phyloP scores from a whole-genome alignment of 345 rosid genomes.

The Eucalyptus curtisii region DNA sequence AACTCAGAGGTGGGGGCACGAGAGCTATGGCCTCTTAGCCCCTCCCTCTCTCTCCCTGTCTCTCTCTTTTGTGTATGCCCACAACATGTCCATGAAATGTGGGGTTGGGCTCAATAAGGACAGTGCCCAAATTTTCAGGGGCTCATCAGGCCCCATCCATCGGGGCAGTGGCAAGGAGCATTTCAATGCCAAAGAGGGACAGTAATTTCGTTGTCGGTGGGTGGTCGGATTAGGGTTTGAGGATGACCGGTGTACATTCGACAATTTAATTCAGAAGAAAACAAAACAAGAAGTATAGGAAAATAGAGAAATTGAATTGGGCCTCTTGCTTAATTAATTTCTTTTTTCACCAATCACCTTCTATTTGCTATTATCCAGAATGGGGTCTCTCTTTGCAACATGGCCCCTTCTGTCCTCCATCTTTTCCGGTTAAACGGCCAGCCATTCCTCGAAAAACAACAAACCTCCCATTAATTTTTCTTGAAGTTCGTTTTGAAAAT shows the following conservation, averaged over 20 bases:
- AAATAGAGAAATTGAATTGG: not conserved
- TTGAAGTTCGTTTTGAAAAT: not conserved
- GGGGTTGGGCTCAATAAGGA: slow-evolving; percentile 23
- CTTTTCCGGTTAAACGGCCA: not conserved
- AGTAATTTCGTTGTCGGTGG: slow-evolving; percentile 20
- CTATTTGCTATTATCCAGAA: not conserved
- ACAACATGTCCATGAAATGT: slow-evolving; percentile 4
- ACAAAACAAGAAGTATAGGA: not conserved
- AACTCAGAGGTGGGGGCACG: not conserved
- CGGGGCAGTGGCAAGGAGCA: not conserved
- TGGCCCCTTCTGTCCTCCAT: not conserved
- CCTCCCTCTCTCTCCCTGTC: not conserved
- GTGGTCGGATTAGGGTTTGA: slow-evolving; percentile 11
- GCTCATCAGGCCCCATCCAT: slow-evolving; percentile 3
- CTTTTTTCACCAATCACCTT: not conserved
- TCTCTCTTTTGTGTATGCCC: not conserved
- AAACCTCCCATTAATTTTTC: not conserved
- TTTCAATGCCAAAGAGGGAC: not conserved
- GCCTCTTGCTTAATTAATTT: not conserved
- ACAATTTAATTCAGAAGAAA: not conserved
- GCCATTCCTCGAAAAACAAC: not conserved
- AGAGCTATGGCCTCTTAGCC: not conserved
- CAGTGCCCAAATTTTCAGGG: slow-evolving; percentile 39
- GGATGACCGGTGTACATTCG: not conserved
- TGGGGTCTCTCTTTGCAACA: not conserved